phyloP scores from a whole-genome alignment of 2,329 filamentous ascomycete species.

The Cladosporium sp. region DNA sequence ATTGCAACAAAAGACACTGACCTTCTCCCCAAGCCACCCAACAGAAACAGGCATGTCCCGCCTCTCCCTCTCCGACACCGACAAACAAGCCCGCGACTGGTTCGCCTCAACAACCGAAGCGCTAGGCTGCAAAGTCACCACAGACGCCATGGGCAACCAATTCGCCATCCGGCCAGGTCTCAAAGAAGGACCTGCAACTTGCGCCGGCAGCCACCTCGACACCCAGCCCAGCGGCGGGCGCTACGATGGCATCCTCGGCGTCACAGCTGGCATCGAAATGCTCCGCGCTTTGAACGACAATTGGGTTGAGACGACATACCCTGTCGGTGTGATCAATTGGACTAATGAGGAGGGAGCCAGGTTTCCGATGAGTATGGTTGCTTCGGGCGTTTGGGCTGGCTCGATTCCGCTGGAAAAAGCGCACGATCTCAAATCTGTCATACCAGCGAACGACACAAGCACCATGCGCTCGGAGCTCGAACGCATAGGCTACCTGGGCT shows the following conservation, averaged over 20 bases:
- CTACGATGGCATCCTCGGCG: conserved; percentile 74
- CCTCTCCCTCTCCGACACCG: conserved; percentile 65
- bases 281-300: conserved; percentile 65
- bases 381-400: conserved; percentile 75
- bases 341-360: conserved; percentile 80
- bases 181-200: conserved; percentile 58
- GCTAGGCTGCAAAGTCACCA: conserved; percentile 62
- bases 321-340: conserved; percentile 73
- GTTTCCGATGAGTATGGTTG: conserved; percentile 70
- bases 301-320: conserved; percentile 63
- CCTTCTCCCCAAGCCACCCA: conserved; percentile 35
- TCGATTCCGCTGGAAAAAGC: conserved; percentile 59
- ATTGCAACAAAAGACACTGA: neutral
- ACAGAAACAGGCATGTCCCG: conserved; percentile 75
- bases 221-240: conserved; percentile 58
- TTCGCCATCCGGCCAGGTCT: conserved; percentile 68
- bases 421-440: conserved; percentile 59
- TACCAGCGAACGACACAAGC: conserved; percentile 49
- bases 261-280: conserved; percentile 70
- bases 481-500: conserved; percentile 67
- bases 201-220: conserved; percentile 63
- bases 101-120: conserved; percentile 61
- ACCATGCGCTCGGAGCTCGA: conserved; percentile 67
- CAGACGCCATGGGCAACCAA: conserved; percentile 77
- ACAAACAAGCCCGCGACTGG: conserved; percentile 71